Evolutionary conservation across 2,329 filamentous ascomycete species (phyloP).

Genomic region (Ophiostoma australiae): DNA sequence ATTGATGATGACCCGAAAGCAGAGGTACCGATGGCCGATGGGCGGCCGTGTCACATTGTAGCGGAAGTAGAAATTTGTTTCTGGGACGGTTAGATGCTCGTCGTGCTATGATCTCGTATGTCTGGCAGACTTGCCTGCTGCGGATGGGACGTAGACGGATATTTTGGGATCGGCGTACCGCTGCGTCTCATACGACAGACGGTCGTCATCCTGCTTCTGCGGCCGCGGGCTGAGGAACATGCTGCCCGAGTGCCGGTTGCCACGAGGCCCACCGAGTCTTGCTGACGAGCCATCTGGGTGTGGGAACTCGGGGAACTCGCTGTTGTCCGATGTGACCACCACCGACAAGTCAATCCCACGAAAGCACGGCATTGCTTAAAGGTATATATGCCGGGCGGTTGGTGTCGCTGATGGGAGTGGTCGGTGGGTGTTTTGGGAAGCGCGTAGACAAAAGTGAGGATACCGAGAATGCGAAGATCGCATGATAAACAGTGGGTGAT

Average conservation of each 20-base stretch:
- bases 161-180: slow-evolving; percentile 38
- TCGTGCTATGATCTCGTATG: background rate
- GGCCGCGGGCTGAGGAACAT: slow-evolving; percentile 22
- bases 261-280: slow-evolving; percentile 28
- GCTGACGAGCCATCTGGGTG: slow-evolving; percentile 49
- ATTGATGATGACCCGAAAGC: slow-evolving; percentile 54
- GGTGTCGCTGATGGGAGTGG: background rate
- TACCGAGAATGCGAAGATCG: background rate
- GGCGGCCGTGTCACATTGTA: slow-evolving; percentile 41
- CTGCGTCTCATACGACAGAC: background rate
- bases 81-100: slow-evolving; percentile 32
- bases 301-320: slow-evolving; percentile 49
- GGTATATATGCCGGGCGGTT: background rate
- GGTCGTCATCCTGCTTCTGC: background rate
- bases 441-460: background rate
- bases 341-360: slow-evolving; percentile 47
- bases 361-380: slow-evolving; percentile 44
- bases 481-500: background rate
- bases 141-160: slow-evolving; percentile 54
- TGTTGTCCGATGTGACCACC: slow-evolving; percentile 34
- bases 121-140: slow-evolving; percentile 41
- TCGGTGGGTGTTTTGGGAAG: background rate
- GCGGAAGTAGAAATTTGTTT: slow-evolving; percentile 49
- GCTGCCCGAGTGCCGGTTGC: slow-evolving; percentile 25
- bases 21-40: slow-evolving; percentile 40